phyloP scores from a whole-genome alignment of 2,329 filamentous ascomycete genomes.

The Sporothrix protearum region DNA sequence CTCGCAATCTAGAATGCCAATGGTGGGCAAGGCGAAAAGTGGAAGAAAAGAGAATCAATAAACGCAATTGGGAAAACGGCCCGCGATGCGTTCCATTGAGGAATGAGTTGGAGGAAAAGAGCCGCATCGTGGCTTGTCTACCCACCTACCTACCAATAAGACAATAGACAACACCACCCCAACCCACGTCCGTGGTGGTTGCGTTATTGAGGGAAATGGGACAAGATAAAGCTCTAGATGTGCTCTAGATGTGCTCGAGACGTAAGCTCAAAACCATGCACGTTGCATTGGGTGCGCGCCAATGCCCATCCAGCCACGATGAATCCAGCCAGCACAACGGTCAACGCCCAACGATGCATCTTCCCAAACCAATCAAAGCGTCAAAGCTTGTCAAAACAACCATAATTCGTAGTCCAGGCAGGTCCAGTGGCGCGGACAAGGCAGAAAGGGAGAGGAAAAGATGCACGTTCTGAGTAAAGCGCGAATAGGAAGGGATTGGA shows the following conservation, averaged over 20 bases:
- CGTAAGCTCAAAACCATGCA: not conserved
- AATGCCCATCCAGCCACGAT: not conserved
- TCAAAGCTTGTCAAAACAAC: no score
- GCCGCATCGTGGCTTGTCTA: not conserved
- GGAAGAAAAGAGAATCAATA: not conserved
- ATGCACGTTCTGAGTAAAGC: not conserved
- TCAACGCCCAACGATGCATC: not conserved
- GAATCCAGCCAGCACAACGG: not conserved
- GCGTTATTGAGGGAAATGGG: not conserved
- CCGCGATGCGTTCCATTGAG: not conserved
- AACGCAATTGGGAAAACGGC: not conserved
- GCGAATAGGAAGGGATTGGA: not conserved
- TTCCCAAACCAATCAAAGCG: not conserved
- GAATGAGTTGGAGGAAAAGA: not conserved
- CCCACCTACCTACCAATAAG: not conserved
- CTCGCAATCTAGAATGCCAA: not conserved
- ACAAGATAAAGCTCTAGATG: not conserved
- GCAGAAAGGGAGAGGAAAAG: not conserved
- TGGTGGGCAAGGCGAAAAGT: not conserved
- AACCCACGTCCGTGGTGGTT: not conserved
- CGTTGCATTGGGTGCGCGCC: not conserved
- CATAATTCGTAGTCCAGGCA: not conserved
- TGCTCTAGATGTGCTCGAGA: no score
- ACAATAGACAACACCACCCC: not conserved
- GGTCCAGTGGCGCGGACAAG: not conserved